phyloP scores from a whole-genome alignment of 2,329 filamentous ascomycete genomes.

The Arthrobotrys musiformis region DNA sequence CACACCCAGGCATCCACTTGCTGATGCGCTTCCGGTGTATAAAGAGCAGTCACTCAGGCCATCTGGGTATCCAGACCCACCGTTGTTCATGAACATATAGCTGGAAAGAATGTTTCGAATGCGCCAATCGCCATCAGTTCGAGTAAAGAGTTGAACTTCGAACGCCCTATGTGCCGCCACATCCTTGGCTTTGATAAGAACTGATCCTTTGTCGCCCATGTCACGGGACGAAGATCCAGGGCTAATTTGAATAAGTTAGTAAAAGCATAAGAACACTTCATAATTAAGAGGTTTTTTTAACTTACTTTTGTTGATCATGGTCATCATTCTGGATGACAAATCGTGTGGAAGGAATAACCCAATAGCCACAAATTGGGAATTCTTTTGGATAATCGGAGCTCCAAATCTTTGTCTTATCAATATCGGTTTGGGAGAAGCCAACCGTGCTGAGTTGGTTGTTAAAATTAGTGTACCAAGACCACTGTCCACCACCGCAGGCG shows the following conservation, averaged over 20 bases:
- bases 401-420: slow-evolving; percentile 60
- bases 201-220: slow-evolving; percentile 60
- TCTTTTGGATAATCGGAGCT: slow-evolving; percentile 57
- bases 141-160: slow-evolving; percentile 60
- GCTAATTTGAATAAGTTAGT: slow-evolving; percentile 11
- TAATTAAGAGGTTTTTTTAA: not conserved
- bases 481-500: slow-evolving; percentile 59
- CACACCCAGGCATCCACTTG: slow-evolving; percentile 58
- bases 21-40: slow-evolving; percentile 58
- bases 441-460: slow-evolving; percentile 57
- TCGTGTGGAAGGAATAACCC: slow-evolving; percentile 58
- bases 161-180: slow-evolving; percentile 59
- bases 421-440: slow-evolving; percentile 58
- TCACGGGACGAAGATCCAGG: slow-evolving; percentile 59
- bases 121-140: slow-evolving; percentile 60
- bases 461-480: slow-evolving; percentile 61
- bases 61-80: slow-evolving; percentile 59
- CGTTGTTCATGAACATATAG: slow-evolving; percentile 59
- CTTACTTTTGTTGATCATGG: slow-evolving; percentile 60
- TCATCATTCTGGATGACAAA: slow-evolving; percentile 61
- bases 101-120: slow-evolving; percentile 60
- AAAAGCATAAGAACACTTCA: not conserved
- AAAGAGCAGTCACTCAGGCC: slow-evolving; percentile 59
- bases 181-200: slow-evolving; percentile 60
- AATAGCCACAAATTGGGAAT: slow-evolving; percentile 56